Base-by-base conservation (phyloP, 2,329 filamentous ascomycete genomes). In the Trichoderma hamatum region DNA sequence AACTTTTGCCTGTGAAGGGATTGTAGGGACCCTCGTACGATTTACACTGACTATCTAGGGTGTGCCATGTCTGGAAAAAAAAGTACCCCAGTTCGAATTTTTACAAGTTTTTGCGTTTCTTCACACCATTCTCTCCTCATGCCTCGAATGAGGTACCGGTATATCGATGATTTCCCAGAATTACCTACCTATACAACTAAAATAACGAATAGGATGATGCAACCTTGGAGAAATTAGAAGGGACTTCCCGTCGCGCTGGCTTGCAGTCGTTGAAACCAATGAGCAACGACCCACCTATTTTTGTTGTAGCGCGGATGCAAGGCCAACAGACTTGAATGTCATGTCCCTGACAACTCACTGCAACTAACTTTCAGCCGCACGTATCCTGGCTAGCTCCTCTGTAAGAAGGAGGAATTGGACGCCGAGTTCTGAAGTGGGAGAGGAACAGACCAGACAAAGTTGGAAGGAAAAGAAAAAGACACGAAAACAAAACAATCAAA, bases 1-100 rank as follows among this genome's bases (percentile, higher is more conserved):
- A 28, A 92, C 89, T 70, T 88, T 94, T 60, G 92, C 92, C 78
- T 98, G 94, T 72, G 95, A 97, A 79, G 90, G 93, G 54, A 91
- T 98, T 74, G 92, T 89, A 3, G 88, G 88, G 1, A 89, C 88
- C 0, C 76, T 82, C 36, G 76, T 85, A 49, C 73, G 76, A 21
- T 71, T 72, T 60, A 70, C 70, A 28, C 46, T 77, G 61, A 11
- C 32, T 26, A 21, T 70, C 28, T 68, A 46, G 39, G 10, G 46
- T 13, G 32, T 26, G 51, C 21, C 28, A 19, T 30, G 24, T 16
- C 43, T 19, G 16, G 19, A 30, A n/a, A 24, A 16, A 24, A 10
- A 26, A 13, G 10, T 30, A 5, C 61, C 28, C 49, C 19, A 28
- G 6, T 30, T 39, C 16, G 24, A 13, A 13, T 6, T 16, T 5